These are phyloP conservation scores for Narthecium ossifragum DNA, from an alignment of 106 monocot genomes.

Conservation along the genomic window DNA sequence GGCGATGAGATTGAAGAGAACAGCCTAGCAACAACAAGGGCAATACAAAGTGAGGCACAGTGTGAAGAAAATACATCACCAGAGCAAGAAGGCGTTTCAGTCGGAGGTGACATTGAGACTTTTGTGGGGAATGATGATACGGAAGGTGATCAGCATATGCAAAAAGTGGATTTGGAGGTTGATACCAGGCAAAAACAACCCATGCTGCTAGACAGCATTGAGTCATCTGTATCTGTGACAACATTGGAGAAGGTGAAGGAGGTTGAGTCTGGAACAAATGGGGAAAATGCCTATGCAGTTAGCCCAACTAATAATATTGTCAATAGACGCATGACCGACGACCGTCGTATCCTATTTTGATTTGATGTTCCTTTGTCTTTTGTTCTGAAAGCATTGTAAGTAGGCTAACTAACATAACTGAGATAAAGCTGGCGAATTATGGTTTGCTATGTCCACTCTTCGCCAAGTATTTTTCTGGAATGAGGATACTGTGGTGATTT, in stretches of 20 bases:
- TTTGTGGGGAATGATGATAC: slow-evolving; percentile 3
- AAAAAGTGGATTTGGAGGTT: slow-evolving; percentile 28
- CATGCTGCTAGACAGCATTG: slow-evolving; percentile 19
- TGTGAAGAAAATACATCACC: background rate
- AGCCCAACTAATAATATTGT: background rate
- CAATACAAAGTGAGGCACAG: slow-evolving; percentile 5
- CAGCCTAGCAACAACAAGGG: background rate
- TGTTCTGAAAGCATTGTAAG: background rate
- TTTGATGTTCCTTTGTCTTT: slow-evolving; percentile 1
- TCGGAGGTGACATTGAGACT: background rate
- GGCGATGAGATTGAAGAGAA: slow-evolving; percentile 7
- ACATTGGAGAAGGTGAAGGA: slow-evolving; percentile 15
- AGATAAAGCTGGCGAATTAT: too few relatives aligned
- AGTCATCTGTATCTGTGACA: slow-evolving; percentile 10
- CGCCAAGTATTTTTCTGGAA: too few relatives aligned
- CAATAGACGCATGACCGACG: slow-evolving; percentile 15
- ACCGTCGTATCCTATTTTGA: slow-evolving; percentile 54
- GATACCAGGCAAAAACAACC: slow-evolving; percentile 13
- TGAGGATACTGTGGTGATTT: too few relatives aligned
- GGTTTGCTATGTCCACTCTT: too few relatives aligned
- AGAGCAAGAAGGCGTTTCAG: slow-evolving; percentile 1
- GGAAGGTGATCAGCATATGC: slow-evolving; percentile 16
- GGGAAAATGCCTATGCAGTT: slow-evolving; percentile 13
- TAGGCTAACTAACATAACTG: too few relatives aligned
- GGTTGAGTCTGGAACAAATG: slow-evolving; percentile 2